Conservation (phyloP, 257 asterid species). For the Orobanche coerulescens region DNA sequence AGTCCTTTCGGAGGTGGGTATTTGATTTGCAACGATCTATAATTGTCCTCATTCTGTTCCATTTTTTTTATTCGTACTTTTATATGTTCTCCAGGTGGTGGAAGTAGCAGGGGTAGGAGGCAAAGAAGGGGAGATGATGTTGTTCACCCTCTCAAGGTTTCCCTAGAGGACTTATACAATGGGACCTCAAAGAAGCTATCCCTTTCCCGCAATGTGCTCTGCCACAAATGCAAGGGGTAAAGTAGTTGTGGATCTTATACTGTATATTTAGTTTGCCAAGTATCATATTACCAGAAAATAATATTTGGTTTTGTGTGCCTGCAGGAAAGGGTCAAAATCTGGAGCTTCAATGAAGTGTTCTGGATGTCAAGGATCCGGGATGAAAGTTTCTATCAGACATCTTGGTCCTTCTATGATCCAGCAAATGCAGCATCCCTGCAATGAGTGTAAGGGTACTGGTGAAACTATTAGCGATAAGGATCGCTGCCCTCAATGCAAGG, state of each 20-base stretch:
- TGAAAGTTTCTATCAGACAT: slow-evolving; percentile 80
- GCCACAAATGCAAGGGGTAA: slow-evolving; percentile 88
- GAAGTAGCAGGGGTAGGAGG: slow-evolving; percentile 85
- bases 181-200: slow-evolving; percentile 88
- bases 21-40: neutral
- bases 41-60: neutral
- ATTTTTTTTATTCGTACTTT: neutral
- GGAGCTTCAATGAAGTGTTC: slow-evolving; percentile 86
- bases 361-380: slow-evolving; percentile 88
- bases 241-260: slow-evolving; percentile 9
- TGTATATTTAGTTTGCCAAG: neutral
- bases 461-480: slow-evolving; percentile 75
- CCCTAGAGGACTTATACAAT: slow-evolving; percentile 73
- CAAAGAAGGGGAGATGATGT: slow-evolving; percentile 96
- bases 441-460: slow-evolving; percentile 90
- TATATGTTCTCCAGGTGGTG: slow-evolving; percentile 44
- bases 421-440: slow-evolving; percentile 93
- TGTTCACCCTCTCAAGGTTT: slow-evolving; percentile 82
- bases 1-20: slow-evolving; percentile 69
- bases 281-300: no score
- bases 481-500: slow-evolving; percentile 79
- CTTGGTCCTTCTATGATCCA: slow-evolving; percentile 96
- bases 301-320: neutral
- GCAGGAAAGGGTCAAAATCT: slow-evolving; percentile 90
- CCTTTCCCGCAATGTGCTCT: slow-evolving; percentile 75